Conservation (phyloP, 78 protist genomes). For the Creolimax fragrantissima region DNA sequence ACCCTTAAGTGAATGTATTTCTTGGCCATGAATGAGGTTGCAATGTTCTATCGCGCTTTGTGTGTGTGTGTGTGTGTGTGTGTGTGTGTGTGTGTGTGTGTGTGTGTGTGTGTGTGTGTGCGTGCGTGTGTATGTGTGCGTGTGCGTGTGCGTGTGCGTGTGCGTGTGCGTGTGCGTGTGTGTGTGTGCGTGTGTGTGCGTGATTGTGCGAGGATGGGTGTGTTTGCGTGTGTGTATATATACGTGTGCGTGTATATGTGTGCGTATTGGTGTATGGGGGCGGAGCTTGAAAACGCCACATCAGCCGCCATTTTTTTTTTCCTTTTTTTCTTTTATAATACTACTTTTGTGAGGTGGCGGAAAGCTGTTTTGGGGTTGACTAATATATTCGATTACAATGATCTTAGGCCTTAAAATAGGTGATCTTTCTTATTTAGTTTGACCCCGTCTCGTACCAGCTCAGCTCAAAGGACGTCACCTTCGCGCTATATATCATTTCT, state of each 20-base stretch:
- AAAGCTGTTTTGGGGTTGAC: too few relatives aligned
- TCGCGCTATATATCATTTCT: too few relatives aligned
- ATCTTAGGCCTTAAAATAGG: too few relatives aligned
- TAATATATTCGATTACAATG: too few relatives aligned
- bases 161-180: background rate
- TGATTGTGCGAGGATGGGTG: background rate
- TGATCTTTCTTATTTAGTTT: too few relatives aligned
- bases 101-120: background rate
- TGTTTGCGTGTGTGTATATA: background rate
- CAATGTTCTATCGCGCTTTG: background rate
- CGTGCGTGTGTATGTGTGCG: background rate
- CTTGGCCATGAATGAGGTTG: background rate
- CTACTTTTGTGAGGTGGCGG: too few relatives aligned
- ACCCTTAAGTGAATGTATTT: background rate
- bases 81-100: background rate
- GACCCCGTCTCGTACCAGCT: too few relatives aligned
- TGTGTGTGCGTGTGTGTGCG: background rate
- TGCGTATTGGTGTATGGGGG: background rate
- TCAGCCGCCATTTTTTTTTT: too few relatives aligned
- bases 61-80: background rate
- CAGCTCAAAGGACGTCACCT: too few relatives aligned
- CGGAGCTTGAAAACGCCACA: too few relatives aligned
- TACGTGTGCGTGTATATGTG: background rate
- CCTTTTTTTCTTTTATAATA: too few relatives aligned
- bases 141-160: background rate